Evolutionary conservation across 2,329 filamentous ascomycete species (phyloP), one percentile per base, ranked within the genome.

Genomic region (Pseudogymnoascus sp.): DNA sequence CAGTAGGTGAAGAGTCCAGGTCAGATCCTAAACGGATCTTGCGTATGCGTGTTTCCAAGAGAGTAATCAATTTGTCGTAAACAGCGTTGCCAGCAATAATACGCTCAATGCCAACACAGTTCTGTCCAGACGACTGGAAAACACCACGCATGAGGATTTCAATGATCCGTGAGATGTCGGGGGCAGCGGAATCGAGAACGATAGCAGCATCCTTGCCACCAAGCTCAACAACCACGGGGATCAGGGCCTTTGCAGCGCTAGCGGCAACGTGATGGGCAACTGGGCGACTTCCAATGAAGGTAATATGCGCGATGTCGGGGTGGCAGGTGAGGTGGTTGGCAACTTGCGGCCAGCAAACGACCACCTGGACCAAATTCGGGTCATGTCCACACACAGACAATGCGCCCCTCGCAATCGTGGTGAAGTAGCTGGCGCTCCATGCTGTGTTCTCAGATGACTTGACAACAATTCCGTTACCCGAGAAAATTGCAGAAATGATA

Each of bases 101-200:
- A 62, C 94, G 89, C 78, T 99, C 94, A 68, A 97, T 93, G 62
- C 94, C 94, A 71, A 99, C 93, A 76, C 94, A 99, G 77, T 99
- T 99, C 75, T 99, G 94, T 1, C 94, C 94, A 13, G 92, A 88
- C 60, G 92, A 92, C 75, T 99, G 94, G 77, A 97, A 99, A 8
- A 91, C 91, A 60, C 93, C 94, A 61, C 94, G 86, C 77, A 99
- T 87, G 65, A 97, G 84, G 66, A 95, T 89, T 65, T 92, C 90
- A 39, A 84, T 83, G 59, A 97, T 87, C 42, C 89, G 85, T 4
- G 84, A 76, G 63, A 97, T 80, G 69, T 91, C 82, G 63, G 73
- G 70, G 36, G 76, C 72, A 58, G 75, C 75, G 2, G 94, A 91
- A 74, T 97, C 92, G 41, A 97, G 85, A 21, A 99, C 77, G 64